Base-by-base conservation (phyloP, 495 filamentous ascomycete genomes). In the Xylona heveae region DNA sequence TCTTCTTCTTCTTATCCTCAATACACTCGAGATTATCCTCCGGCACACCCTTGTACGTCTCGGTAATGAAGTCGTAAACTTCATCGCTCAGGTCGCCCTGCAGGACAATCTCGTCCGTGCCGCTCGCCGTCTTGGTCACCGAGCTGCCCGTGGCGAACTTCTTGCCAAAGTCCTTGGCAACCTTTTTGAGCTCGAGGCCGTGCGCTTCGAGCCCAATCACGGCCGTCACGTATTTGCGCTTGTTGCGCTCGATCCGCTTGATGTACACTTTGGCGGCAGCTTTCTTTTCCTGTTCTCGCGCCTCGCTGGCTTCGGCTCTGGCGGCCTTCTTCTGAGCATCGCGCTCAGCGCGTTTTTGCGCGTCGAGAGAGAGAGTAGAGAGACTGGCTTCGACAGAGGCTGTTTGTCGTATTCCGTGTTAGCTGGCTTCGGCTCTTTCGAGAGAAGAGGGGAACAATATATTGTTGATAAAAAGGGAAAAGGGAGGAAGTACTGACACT, bases 1-100 rank as follows among this genome's bases (percentile, higher is more conserved):
- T 25, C 62, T 82, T 82, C 64, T 84, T 85, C 64, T 85, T 85
- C 66, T 84, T 88, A 48, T 90, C 81, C 54, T 92, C 83, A 9
- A 94, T 68, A 40, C 81, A 53, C 51, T 95, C 90, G 38, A 95
- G 76, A 55, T 97, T 94, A 46, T 82, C 78, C 49, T 88, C 79
- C 4, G 88, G 84, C 30, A 95, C 74, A 34, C 70, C 59, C 24
- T 71, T 69, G 47, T 91, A 84, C 42, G 74, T 71, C 48, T 94
- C 84, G 38, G 76, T 50, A 36, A 99, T 49, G 58, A 78, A 94
- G 41, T 95, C 90, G 42, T 74, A 67, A 34, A 99, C 74, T 51
- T 95, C 88, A 47, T 83, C 83, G 50, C 82, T 90, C 41, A 94
- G 70, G 55, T 99, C 88, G 9, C 88, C 88, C 53, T 99, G 88